These are phyloP conservation scores for Endogone sp. DNA, from an alignment of 192 early-diverging fungal species.

Conservation along the genomic window DNA sequence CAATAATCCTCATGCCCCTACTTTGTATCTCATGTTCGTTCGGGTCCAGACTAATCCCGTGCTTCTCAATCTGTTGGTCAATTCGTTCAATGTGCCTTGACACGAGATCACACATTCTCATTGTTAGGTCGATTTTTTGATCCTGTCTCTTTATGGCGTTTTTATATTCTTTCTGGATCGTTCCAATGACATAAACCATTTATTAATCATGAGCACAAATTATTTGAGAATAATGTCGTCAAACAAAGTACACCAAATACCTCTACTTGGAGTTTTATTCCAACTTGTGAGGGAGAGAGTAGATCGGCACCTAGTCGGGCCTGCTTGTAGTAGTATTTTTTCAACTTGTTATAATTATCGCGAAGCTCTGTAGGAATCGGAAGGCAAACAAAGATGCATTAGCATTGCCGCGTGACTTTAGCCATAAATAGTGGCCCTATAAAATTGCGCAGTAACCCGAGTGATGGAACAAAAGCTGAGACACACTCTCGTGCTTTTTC, in stretches of 20 bases:
- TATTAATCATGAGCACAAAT: conserved; percentile 12
- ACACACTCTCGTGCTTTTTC: too few relatives aligned
- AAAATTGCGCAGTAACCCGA: too few relatives aligned
- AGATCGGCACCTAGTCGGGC: conserved; percentile 25
- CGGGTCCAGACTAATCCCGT: conserved; percentile 15
- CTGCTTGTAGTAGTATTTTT: conserved; percentile 35
- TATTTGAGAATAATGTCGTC: background rate
- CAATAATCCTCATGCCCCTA: background rate
- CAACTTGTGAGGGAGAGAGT: conserved; percentile 19
- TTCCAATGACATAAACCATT: background rate
- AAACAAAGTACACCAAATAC: background rate
- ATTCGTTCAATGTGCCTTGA: conserved; percentile 33
- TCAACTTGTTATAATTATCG: conserved; percentile 32
- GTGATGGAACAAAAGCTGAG: too few relatives aligned
- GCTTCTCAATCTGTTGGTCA: conserved; percentile 30
- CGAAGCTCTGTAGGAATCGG: conserved; percentile 20
- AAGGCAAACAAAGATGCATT: background rate
- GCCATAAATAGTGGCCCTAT: background rate
- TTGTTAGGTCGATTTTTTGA: conserved; percentile 46
- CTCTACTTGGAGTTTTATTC: conserved; percentile 7
- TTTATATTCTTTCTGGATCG: conserved; percentile 36
- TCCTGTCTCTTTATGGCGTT: conserved; percentile 46
- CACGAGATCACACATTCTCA: conserved; percentile 46
- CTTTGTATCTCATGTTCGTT: conserved; percentile 19
- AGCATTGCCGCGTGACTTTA: background rate